phyloP scores from a whole-genome alignment of 371 early-diverging fungal genomes.

The Blakeslea trispora region DNA sequence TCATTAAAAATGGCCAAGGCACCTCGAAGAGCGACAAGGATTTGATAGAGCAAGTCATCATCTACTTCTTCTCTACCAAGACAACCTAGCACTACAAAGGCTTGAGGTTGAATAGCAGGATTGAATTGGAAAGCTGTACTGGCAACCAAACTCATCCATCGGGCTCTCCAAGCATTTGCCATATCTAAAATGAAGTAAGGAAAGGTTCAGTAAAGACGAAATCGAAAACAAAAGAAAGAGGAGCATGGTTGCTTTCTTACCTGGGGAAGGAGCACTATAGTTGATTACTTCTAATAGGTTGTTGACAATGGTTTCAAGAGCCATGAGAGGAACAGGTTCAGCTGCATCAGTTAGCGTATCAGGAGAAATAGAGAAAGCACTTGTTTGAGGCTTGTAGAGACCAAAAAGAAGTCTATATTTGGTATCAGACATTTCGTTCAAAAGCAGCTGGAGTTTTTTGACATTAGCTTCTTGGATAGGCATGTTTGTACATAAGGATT shows the following conservation, averaged over 20 bases:
- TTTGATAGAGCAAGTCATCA: constrained; percentile 87
- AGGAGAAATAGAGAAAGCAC: constrained; percentile 66
- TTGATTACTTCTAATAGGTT: constrained; percentile 80
- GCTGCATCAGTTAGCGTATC: constrained; percentile 68
- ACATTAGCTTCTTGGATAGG: constrained; percentile 66
- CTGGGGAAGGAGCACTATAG: constrained; percentile 74
- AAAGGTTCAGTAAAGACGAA: background rate
- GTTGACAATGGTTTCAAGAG: constrained; percentile 81
- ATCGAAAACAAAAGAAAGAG: too few relatives aligned
- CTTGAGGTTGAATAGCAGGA: constrained; percentile 90
- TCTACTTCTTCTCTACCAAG: constrained; percentile 87
- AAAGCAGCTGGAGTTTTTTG: constrained; percentile 57
- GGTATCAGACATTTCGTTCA: constrained; percentile 77
- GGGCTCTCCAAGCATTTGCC: constrained; percentile 81
- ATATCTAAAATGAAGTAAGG: constrained; percentile 51
- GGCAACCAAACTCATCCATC: constrained; percentile 91
- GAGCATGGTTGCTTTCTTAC: constrained; percentile 26
- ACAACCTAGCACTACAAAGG: constrained; percentile 90
- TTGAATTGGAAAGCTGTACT: constrained; percentile 93
- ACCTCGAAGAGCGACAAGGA: constrained; percentile 82
- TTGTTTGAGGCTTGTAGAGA: constrained; percentile 65
- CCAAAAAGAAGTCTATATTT: constrained; percentile 84
- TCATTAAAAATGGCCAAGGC: constrained; percentile 85
- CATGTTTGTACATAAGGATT: constrained; percentile 80
- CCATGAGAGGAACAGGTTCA: constrained; percentile 71